These are phyloP conservation scores for Pichia phayaonensis DNA, from an alignment of 805 yeast species.

Conservation along the genomic window DNA sequence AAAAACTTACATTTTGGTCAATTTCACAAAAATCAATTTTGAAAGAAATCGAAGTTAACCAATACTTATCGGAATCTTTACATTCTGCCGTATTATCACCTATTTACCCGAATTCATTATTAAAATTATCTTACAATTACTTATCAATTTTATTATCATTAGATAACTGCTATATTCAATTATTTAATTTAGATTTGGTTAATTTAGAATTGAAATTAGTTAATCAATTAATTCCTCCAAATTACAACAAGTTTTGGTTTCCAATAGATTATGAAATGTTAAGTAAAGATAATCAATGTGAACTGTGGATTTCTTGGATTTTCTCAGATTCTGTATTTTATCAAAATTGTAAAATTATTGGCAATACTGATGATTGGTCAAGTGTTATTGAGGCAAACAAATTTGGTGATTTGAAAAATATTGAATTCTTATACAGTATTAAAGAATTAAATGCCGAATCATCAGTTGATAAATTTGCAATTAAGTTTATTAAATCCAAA, in stretches of 20 bases:
- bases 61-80: slow-evolving; percentile 17
- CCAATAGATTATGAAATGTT: slow-evolving; percentile 19
- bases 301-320: slow-evolving; percentile 22
- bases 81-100: slow-evolving; percentile 16
- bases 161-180: slow-evolving; percentile 16
- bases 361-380: slow-evolving; percentile 13
- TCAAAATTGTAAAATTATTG: slow-evolving; percentile 15
- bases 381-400: slow-evolving; percentile 5
- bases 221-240: slow-evolving; percentile 13
- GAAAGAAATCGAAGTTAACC: slow-evolving; percentile 18
- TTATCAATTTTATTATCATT: slow-evolving; percentile 23
- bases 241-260: slow-evolving; percentile 17
- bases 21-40: slow-evolving; percentile 27
- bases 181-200: slow-evolving; percentile 17
- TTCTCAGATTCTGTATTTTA: slow-evolving; percentile 16
- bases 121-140: slow-evolving; percentile 11
- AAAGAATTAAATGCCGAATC: slow-evolving; percentile 6
- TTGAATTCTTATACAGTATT: slow-evolving; percentile 10
- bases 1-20: slow-evolving; percentile 55
- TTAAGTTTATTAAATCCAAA: slow-evolving; percentile 37
- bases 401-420: slow-evolving; percentile 6
- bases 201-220: slow-evolving; percentile 7
- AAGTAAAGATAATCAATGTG: background rate
- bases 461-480: slow-evolving; percentile 32
- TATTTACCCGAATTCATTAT: slow-evolving; percentile 14